These are phyloP conservation scores for Globisporangium emineosum DNA, from an alignment of 352 stramenopile genomes.

Conservation along the genomic window DNA sequence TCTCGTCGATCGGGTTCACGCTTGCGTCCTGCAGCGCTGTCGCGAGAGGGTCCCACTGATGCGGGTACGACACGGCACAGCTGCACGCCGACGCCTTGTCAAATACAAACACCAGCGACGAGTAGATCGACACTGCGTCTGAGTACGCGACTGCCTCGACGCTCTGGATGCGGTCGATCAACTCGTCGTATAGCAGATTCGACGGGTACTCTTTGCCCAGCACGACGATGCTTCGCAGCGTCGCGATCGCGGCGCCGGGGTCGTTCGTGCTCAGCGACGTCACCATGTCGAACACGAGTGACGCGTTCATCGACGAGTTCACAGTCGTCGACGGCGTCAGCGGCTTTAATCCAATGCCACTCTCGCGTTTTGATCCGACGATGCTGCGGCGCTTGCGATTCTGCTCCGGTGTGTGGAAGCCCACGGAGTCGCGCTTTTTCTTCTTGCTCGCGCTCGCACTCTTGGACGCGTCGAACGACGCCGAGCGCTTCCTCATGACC, in stretches of 20 bases:
- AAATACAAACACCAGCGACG: slow-evolving; percentile 79
- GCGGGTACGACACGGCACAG: slow-evolving; percentile 56
- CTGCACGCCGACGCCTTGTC: slow-evolving; percentile 69
- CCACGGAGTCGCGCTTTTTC: slow-evolving; percentile 6
- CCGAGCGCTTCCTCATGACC: slow-evolving; percentile 2
- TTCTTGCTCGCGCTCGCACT: slow-evolving; percentile 1
- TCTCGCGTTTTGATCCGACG: slow-evolving; percentile 12
- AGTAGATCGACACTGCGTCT: slow-evolving; percentile 73
- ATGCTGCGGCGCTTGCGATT: slow-evolving; percentile 38
- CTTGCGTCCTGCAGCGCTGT: slow-evolving; percentile 60
- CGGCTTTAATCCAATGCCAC: slow-evolving; percentile 36
- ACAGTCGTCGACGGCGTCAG: slow-evolving; percentile 55
- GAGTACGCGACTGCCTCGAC: slow-evolving; percentile 62
- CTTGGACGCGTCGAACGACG: slow-evolving; percentile 7
- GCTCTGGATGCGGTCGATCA: slow-evolving; percentile 79
- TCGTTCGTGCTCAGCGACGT: slow-evolving; percentile 83
- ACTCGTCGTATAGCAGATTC: slow-evolving; percentile 73
- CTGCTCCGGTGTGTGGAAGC: slow-evolving; percentile 13
- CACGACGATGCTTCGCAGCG: slow-evolving; percentile 77
- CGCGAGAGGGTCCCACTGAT: slow-evolving; percentile 64
- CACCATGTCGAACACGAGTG: slow-evolving; percentile 80
- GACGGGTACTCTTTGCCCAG: slow-evolving; percentile 82
- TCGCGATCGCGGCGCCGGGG: slow-evolving; percentile 69
- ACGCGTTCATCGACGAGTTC: slow-evolving; percentile 79
- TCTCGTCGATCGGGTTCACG: slow-evolving; percentile 40